Percentiles rank a stretch among this genome's conserved stretches.
Evolutionary conservation across 495 filamentous ascomycete genomes (phyloP).

Genomic region (Barbatosphaeria neglecta): DNA sequence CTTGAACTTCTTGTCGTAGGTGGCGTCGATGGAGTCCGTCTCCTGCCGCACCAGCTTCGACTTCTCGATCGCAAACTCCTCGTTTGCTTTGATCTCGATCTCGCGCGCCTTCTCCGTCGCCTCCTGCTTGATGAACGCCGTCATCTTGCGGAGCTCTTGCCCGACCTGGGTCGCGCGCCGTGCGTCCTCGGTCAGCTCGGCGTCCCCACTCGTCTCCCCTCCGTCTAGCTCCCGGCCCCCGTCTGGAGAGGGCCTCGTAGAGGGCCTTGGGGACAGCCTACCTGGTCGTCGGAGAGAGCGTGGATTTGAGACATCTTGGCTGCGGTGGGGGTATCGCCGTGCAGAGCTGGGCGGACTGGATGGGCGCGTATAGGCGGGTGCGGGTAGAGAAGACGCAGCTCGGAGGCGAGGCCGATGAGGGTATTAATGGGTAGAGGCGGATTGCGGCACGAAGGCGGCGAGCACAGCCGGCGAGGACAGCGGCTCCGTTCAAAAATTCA

Average conservation of each 20-base stretch:
- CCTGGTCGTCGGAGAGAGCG: constrained; percentile 96
- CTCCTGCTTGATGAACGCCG: constrained; percentile 98
- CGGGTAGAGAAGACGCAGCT: too few species aligned
- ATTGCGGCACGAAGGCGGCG: too few species aligned
- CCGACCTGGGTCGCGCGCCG: constrained; percentile 50
- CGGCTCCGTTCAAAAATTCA: too few species aligned
- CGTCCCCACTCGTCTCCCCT: neutral
- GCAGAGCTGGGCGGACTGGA: too few species aligned
- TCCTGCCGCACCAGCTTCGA: constrained; percentile 94
- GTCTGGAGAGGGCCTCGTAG: neutral
- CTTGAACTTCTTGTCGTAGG: constrained; percentile 97
- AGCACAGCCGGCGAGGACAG: too few species aligned
- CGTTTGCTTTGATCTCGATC: constrained; percentile 94
- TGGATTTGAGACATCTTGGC: constrained; percentile 79
- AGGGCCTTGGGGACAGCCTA: constrained; percentile 22
- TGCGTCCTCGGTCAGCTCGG: constrained; percentile 1
- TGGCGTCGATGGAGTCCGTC: constrained; percentile 77
- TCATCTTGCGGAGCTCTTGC: constrained; percentile 98
- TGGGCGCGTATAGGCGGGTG: too few species aligned
- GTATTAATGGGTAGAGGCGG: too few species aligned
- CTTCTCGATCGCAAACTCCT: constrained; percentile 97
- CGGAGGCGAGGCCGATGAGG: too few species aligned
- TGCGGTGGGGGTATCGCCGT: constrained; percentile 11
- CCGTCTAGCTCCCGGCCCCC: neutral
- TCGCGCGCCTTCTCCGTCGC: constrained; percentile 92